A percentile compares a stretch with the other conserved stretches of the same genome.
phyloP scores from a whole-genome alignment of 2,329 filamentous ascomycete genomes.

The Didymella exigua region DNA sequence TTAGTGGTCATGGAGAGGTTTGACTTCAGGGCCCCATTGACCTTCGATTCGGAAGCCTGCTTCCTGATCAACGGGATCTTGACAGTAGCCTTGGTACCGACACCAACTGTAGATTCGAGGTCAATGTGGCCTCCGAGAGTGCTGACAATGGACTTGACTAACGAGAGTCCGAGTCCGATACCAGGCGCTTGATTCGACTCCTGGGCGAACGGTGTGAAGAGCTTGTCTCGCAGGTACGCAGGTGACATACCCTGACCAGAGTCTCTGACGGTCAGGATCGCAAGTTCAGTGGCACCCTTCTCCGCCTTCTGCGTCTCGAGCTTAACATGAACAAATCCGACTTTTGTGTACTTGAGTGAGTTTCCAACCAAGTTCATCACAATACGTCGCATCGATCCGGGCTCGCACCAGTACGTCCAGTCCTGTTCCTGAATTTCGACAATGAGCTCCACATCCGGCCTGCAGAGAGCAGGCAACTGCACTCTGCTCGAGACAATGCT shows the following conservation, averaged over 20 bases:
- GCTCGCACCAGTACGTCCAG: slow-evolving; percentile 42
- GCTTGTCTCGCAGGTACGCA: slow-evolving; percentile 25
- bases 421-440: slow-evolving; percentile 50
- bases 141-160: slow-evolving; percentile 26
- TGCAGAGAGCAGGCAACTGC: background rate
- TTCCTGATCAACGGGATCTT: slow-evolving; percentile 5
- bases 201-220: slow-evolving; percentile 31
- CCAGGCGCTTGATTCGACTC: slow-evolving; percentile 27
- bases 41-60: background rate
- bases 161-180: slow-evolving; percentile 28
- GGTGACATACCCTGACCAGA: slow-evolving; percentile 30
- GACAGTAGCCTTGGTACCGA: slow-evolving; percentile 13
- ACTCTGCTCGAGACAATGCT: background rate
- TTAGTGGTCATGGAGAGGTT: too few species aligned
- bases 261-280: slow-evolving; percentile 37
- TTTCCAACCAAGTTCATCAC: slow-evolving; percentile 35
- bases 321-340: slow-evolving; percentile 21
- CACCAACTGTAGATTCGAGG: slow-evolving; percentile 12
- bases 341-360: slow-evolving; percentile 29
- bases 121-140: slow-evolving; percentile 25
- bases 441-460: slow-evolving; percentile 48
- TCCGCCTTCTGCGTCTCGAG: slow-evolving; percentile 48
- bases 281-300: slow-evolving; percentile 45
- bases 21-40: background rate
- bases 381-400: slow-evolving; percentile 24